These are phyloP conservation scores for Ascochyta fabae DNA, from an alignment of 2,329 filamentous ascomycete species.

Conservation along the genomic window DNA sequence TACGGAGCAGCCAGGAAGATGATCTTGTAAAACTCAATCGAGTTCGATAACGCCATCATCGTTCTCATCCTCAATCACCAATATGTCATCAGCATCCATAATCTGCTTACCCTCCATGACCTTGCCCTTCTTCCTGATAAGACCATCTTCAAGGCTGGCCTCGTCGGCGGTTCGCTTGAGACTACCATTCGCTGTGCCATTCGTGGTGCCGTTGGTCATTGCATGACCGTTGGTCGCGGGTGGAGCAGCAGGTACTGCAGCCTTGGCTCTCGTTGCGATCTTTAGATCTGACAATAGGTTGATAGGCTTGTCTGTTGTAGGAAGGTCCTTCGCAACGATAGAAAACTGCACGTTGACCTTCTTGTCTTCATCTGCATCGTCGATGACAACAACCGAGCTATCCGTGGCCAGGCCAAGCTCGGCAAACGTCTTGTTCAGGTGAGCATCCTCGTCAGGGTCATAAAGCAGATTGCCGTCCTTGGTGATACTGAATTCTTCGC, in stretches of 20 bases:
- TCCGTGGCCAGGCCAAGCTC: slow-evolving; percentile 78
- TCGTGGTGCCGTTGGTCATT: slow-evolving; percentile 25
- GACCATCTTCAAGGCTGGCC: slow-evolving; percentile 47
- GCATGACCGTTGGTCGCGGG: slow-evolving; percentile 39
- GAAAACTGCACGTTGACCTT: slow-evolving; percentile 82
- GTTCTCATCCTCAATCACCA: slow-evolving; percentile 44
- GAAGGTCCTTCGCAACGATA: slow-evolving; percentile 62
- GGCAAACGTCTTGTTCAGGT: slow-evolving; percentile 77
- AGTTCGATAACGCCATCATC: slow-evolving; percentile 47
- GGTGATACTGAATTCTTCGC: slow-evolving; percentile 79
- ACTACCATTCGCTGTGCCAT: slow-evolving; percentile 32
- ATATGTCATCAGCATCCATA: slow-evolving; percentile 41
- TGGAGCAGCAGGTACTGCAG: slow-evolving; percentile 20
- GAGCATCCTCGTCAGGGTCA: slow-evolving; percentile 87
- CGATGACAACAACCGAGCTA: slow-evolving; percentile 82
- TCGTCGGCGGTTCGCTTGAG: slow-evolving; percentile 55
- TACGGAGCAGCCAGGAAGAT: neutral
- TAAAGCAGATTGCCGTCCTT: slow-evolving; percentile 79
- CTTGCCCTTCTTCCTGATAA: slow-evolving; percentile 50
- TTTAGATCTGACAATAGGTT: slow-evolving; percentile 55
- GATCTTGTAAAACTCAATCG: slow-evolving; percentile 21
- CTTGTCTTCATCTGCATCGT: slow-evolving; percentile 77
- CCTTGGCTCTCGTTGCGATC: slow-evolving; percentile 57
- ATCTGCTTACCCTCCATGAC: slow-evolving; percentile 39
- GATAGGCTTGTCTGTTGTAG: slow-evolving; percentile 61